These are phyloP conservation scores for Lentinula lateritia DNA, from an alignment of 768 basidiomycete genomes.

Conservation along the genomic window DNA sequence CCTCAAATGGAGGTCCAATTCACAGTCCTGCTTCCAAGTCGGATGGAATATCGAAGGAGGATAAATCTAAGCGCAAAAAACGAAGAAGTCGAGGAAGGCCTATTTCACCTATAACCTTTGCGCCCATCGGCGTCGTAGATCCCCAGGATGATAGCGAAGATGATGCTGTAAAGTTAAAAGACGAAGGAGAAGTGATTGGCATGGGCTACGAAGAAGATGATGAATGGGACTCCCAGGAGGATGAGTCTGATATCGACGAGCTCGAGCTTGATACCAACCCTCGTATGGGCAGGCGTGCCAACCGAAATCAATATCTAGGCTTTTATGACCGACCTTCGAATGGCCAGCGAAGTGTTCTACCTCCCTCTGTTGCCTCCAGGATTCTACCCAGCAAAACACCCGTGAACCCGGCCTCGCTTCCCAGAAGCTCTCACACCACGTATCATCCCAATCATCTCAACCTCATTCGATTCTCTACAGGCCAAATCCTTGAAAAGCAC, in stretches of 20 bases:
- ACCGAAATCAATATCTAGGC: constrained; percentile 5
- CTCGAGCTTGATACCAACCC: neutral
- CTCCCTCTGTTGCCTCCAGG: neutral
- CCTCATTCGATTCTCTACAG: constrained; percentile 62
- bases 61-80: constrained; percentile 9
- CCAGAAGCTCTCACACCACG: constrained; percentile 1
- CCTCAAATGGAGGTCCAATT: neutral
- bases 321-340: neutral
- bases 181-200: constrained; percentile 9
- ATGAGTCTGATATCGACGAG: constrained; percentile 8
- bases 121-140: constrained; percentile 8
- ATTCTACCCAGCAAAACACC: neutral
- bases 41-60: neutral
- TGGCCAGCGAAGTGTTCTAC: neutral
- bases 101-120: constrained; percentile 40
- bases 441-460: constrained; percentile 34
- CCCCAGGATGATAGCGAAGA: neutral
- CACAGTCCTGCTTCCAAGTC: neutral
- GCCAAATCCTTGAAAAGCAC: constrained; percentile 66
- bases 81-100: constrained; percentile 19
- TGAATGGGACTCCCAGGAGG: constrained; percentile 20
- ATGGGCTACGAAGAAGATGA: constrained; percentile 28
- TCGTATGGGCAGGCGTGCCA: constrained; percentile 8
- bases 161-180: neutral
- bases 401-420: neutral